Percentiles rank a stretch among this genome's conserved stretches.
These are phyloP conservation scores for Apiospora marii DNA, from an alignment of 2,329 filamentous ascomycete species.

Conservation along the genomic window DNA sequence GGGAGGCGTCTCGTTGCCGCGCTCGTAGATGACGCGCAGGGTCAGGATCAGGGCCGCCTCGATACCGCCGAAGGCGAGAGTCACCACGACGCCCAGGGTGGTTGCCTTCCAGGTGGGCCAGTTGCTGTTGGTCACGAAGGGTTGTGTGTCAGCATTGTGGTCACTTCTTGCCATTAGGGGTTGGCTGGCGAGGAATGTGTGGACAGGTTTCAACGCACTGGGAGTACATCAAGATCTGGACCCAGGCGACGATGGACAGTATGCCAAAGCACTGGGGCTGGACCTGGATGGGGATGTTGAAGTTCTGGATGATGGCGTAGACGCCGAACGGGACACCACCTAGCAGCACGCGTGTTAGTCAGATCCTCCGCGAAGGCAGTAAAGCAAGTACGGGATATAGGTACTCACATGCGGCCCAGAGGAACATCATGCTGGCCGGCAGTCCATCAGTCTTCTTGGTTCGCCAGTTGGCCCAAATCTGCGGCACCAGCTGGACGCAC, in stretches of 20 bases:
- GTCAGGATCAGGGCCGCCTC: slow-evolving; percentile 65
- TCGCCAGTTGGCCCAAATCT: slow-evolving; percentile 69
- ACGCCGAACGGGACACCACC: slow-evolving; percentile 49
- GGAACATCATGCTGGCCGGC: slow-evolving; percentile 66
- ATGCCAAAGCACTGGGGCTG: slow-evolving; percentile 51
- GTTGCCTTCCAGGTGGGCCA: slow-evolving; percentile 57
- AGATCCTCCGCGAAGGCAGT: too few species aligned
- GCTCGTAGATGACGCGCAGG: slow-evolving; percentile 61
- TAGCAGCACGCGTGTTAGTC: background rate
- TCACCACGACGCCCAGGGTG: slow-evolving; percentile 48
- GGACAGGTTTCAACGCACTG: slow-evolving; percentile 33
- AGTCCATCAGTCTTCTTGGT: slow-evolving; percentile 68
- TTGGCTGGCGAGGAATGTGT: too few species aligned
- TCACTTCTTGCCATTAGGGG: background rate
- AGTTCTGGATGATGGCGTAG: slow-evolving; percentile 50
- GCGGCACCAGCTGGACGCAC: slow-evolving; percentile 49
- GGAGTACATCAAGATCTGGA: slow-evolving; percentile 47
- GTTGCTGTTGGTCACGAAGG: slow-evolving; percentile 40
- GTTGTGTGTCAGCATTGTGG: background rate
- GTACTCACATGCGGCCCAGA: slow-evolving; percentile 64
- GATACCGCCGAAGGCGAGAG: slow-evolving; percentile 56
- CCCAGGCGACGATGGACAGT: slow-evolving; percentile 49
- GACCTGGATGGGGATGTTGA: slow-evolving; percentile 53
- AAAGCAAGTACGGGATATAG: too few species aligned
- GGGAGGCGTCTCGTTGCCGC: slow-evolving; percentile 61